These are phyloP conservation scores for Talaromyces trachyspermus DNA, from an alignment of 495 filamentous ascomycete species.

Conservation along the genomic window DNA sequence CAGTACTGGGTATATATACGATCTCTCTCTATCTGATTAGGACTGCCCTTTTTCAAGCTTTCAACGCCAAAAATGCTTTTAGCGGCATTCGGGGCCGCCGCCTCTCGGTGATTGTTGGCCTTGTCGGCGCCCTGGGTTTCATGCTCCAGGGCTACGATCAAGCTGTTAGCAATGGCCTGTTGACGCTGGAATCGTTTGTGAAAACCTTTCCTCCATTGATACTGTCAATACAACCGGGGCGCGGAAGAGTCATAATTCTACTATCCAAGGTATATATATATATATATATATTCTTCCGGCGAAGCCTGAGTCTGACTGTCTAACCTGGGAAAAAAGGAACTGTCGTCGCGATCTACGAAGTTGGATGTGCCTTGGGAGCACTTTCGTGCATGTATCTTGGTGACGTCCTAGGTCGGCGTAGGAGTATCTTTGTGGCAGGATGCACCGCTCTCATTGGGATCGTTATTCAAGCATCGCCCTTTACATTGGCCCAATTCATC, in stretches of 20 bases:
- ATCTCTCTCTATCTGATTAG: no score
- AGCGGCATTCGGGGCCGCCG: neutral
- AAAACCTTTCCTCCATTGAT: constrained; percentile 43
- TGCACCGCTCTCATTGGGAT: constrained; percentile 15
- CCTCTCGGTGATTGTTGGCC: neutral
- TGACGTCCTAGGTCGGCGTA: constrained; percentile 32
- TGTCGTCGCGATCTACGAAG: constrained; percentile 34
- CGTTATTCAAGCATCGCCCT: constrained; percentile 16
- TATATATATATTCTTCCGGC: neutral
- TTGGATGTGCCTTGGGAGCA: constrained; percentile 40
- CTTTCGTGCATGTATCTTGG: constrained; percentile 35
- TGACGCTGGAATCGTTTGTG: constrained; percentile 25
- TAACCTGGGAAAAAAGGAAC: no score
- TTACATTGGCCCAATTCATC: constrained; percentile 19
- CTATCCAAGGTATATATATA: constrained; percentile 17
- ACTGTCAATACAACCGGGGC: constrained; percentile 31
- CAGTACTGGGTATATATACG: no score
- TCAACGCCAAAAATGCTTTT: neutral
- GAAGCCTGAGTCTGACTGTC: no score
- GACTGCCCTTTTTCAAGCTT: no score
- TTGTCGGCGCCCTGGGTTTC: constrained; percentile 14
- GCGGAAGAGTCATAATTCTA: constrained; percentile 26
- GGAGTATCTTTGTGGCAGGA: constrained; percentile 24
- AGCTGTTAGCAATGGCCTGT: constrained; percentile 29
- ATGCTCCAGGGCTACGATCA: constrained; percentile 44